Percentiles rank a stretch among this genome's conserved stretches.
These are phyloP conservation scores for Calonectria hawksworthii DNA, from an alignment of 2,329 filamentous ascomycete species.

Conservation along the genomic window DNA sequence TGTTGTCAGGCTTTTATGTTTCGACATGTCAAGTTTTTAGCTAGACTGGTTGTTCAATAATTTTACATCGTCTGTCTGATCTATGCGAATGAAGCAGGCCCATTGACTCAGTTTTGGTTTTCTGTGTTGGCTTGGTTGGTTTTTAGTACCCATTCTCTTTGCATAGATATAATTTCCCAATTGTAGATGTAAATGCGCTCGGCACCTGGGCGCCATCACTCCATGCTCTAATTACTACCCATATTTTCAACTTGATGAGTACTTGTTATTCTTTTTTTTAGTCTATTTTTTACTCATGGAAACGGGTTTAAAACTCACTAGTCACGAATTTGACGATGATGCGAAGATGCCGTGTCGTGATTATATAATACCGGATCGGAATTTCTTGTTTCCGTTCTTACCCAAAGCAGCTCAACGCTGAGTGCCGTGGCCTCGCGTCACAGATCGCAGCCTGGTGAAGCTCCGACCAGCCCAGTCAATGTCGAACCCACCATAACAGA, in stretches of 20 bases:
- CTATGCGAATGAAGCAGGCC: neutral
- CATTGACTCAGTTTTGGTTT: neutral
- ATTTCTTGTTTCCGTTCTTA: slow-evolving; percentile 15
- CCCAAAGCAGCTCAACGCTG: neutral
- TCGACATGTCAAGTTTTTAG: too few relatives aligned
- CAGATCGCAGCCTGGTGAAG: slow-evolving; percentile 47
- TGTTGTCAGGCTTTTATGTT: neutral
- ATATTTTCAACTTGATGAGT: neutral
- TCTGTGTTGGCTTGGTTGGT: too few relatives aligned
- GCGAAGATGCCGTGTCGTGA: neutral
- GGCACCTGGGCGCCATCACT: neutral
- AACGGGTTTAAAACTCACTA: neutral
- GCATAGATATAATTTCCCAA: neutral
- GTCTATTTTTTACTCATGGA: neutral
- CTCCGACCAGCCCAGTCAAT: slow-evolving; percentile 31
- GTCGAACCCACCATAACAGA: slow-evolving; percentile 25
- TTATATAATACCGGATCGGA: slow-evolving; percentile 28
- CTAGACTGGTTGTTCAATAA: neutral
- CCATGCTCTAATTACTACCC: neutral
- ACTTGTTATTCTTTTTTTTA: neutral
- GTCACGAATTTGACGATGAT: neutral
- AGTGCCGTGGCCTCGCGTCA: slow-evolving; percentile 47
- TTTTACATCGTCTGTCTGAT: neutral
- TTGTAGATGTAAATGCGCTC: neutral
- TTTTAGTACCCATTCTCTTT: neutral